Percentiles rank a stretch among this genome's conserved stretches.
Evolutionary conservation across 2,329 filamentous ascomycete species (phyloP).

Genomic region (Neopestalotiopsis sp.): DNA sequence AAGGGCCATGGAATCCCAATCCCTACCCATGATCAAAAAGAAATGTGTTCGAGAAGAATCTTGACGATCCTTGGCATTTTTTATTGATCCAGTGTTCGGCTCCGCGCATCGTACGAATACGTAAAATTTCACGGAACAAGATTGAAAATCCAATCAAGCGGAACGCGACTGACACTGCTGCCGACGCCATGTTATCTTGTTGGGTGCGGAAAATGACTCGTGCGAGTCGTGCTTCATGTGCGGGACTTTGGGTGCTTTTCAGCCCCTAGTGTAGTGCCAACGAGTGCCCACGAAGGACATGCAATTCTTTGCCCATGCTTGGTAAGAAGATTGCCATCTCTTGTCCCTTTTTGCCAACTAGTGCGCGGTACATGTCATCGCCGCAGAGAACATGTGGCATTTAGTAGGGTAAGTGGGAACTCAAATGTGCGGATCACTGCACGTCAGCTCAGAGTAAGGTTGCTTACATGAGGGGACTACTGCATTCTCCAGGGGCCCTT

Average conservation of each 20-base stretch:
- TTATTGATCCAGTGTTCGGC: background rate
- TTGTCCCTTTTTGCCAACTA: background rate
- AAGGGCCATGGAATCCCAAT: no score
- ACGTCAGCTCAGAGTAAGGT: background rate
- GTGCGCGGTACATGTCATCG: background rate
- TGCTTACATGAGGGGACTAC: background rate
- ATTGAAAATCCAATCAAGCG: background rate
- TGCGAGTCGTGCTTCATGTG: background rate
- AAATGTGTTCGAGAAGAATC: no score
- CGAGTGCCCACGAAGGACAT: background rate
- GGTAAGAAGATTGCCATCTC: background rate
- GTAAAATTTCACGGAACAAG: background rate
- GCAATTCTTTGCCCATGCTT: background rate
- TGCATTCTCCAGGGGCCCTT: background rate
- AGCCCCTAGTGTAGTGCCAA: background rate
- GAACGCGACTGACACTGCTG: background rate
- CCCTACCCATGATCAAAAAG: no score
- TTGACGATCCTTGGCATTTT: no score
- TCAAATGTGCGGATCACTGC: background rate
- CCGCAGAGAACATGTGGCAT: constrained; percentile 1
- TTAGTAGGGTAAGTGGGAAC: background rate
- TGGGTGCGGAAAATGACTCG: constrained; percentile 2
- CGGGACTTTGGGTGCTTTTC: background rate
- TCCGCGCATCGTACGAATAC: background rate
- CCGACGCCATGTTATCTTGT: background rate